phyloP scores from a whole-genome alignment of 148 eudicot genomes.

The Amaranthus hypochondriacus region DNA sequence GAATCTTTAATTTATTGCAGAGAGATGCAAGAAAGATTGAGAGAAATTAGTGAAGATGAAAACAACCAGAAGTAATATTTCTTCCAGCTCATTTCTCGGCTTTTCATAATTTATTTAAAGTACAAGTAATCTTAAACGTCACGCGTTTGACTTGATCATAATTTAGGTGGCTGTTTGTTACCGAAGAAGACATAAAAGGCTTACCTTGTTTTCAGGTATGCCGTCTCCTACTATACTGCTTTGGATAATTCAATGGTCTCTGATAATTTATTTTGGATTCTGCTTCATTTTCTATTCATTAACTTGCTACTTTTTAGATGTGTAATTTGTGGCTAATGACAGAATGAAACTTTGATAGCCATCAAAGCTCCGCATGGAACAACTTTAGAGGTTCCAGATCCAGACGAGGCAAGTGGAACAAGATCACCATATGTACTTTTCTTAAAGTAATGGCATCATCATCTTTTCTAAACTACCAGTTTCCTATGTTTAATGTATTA shows the following conservation, averaged over 20 bases:
- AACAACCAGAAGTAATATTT: conserved; percentile 66
- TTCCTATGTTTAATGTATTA: conserved; percentile 30
- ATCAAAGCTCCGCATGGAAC: conserved; percentile 99
- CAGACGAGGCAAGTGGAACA: conserved; percentile 55
- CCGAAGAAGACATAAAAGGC: conserved; percentile 89
- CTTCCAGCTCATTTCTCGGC: background rate
- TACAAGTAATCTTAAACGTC: background rate
- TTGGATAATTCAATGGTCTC: no score
- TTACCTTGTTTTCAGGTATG: conserved; percentile 91
- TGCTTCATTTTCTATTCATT: background rate
- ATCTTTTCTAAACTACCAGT: conserved; percentile 8
- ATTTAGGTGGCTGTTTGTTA: conserved; percentile 86
- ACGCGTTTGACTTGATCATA: background rate
- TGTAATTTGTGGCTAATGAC: conserved; percentile 24
- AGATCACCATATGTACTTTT: background rate
- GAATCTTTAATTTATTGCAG: conserved; percentile 43
- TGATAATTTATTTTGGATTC: background rate
- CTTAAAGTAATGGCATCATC: background rate
- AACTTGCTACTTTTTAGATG: conserved; percentile 3
- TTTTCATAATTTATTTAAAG: conserved; percentile 10
- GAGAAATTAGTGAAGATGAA: conserved; percentile 84
- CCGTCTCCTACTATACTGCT: background rate
- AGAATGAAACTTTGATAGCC: conserved; percentile 96
- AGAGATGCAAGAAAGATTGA: conserved; percentile 81
- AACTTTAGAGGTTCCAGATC: conserved; percentile 98